Conservation (phyloP, 2,329 filamentous ascomycete genomes). For the Diaporthe citri region DNA sequence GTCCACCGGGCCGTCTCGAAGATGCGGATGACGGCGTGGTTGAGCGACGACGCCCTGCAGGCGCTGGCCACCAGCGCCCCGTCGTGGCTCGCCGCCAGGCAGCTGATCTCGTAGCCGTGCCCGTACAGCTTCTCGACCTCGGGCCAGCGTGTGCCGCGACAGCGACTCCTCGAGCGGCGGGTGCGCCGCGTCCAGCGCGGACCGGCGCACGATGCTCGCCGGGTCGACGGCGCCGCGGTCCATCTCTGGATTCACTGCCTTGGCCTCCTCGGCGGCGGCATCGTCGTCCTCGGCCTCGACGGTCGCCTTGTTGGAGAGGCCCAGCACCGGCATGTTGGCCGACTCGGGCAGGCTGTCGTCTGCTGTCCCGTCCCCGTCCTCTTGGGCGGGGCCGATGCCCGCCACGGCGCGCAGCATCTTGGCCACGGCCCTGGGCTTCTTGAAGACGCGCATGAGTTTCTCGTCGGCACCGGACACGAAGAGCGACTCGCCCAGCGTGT, state of each 20-base stretch:
- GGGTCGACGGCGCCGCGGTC: slow-evolving; percentile 68
- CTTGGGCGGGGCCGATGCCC: slow-evolving; percentile 62
- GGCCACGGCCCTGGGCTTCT: slow-evolving; percentile 87
- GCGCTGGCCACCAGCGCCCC: slow-evolving; percentile 86
- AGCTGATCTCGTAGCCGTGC: slow-evolving; percentile 96
- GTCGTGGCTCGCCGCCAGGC: slow-evolving; percentile 82
- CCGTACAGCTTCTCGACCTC: slow-evolving; percentile 97
- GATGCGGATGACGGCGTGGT: slow-evolving; percentile 93
- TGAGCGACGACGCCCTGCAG: slow-evolving; percentile 90
- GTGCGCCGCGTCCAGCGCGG: slow-evolving; percentile 74
- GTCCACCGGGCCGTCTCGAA: slow-evolving; percentile 92
- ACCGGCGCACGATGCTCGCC: slow-evolving; percentile 67
- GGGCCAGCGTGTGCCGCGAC: slow-evolving; percentile 91
- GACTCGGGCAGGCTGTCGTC: slow-evolving; percentile 78
- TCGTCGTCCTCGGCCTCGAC: slow-evolving; percentile 63
- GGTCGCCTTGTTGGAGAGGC: slow-evolving; percentile 95
- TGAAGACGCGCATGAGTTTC: slow-evolving; percentile 96
- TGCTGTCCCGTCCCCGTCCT: slow-evolving; percentile 47
- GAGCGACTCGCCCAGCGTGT: slow-evolving; percentile 76
- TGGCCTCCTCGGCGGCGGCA: slow-evolving; percentile 54
- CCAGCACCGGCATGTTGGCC: slow-evolving; percentile 94
- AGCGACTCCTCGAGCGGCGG: slow-evolving; percentile 93
- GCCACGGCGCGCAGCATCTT: slow-evolving; percentile 77
- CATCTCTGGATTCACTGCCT: slow-evolving; percentile 52
- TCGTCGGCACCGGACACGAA: slow-evolving; percentile 98